Evolutionary conservation across 306 rosid genomes (phyloP), one percentile per base, ranked within the genome.

Genomic region (Begonia peltatifolia): DNA sequence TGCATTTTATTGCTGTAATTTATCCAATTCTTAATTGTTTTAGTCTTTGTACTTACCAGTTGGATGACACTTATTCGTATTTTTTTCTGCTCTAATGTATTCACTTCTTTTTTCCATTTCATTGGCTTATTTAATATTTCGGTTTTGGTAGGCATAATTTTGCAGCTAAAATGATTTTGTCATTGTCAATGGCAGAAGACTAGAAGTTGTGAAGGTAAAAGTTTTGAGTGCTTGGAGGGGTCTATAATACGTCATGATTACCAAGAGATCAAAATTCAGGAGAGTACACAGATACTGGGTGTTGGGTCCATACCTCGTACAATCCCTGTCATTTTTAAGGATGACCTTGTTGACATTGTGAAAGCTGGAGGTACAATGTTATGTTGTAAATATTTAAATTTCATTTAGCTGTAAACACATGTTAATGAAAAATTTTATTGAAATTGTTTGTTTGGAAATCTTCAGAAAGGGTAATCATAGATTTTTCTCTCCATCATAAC

Each of bases 281-380:
- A 89, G 74, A 89, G 80, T 57, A 82, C 94, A 16, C 87, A 85
- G 58, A 78, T 89, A 52, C 63, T 89, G 63, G 87, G 94, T 53
- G 95, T 85, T 62, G 95, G 97, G 52, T 92, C 93, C 14, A 89
- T 89, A 68, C 97, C 97, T 62, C 97, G 97, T 51, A 75, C 97
- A 55, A 76, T 89, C 64, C 82, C 73, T 58, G 77, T 89, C 77
- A 78, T 89, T 68, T 69, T 89, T 68, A 67, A 82, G 75, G 95
- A 89, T 44, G 97, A 89, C 69, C 95, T 89, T 59, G 97, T 78
- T 64, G 97, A 89, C 65, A 71, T 76, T 63, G 81, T 89, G 57
- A 89, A 85, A 80, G 97, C 95, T 64, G 97, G 97, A 78, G 97
- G 97, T 89, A 80, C 70, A 50, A 44, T 11, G 38, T 30, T 30